phyloP scores from a whole-genome alignment of 306 rosid genomes.

The Vigna trinervia region DNA sequence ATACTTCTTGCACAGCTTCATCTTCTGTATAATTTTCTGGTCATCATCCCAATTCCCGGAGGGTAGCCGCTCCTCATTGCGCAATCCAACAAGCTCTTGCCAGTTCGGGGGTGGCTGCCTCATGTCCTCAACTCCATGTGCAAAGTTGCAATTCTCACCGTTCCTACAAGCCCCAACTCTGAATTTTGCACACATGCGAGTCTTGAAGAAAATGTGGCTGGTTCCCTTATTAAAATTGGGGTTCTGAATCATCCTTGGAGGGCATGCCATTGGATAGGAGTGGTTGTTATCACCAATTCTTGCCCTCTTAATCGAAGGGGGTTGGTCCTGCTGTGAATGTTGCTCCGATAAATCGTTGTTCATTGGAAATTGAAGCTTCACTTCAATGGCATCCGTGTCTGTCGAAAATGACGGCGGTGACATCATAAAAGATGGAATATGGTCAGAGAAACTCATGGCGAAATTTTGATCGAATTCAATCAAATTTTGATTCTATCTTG shows the following conservation, averaged over 20 bases:
- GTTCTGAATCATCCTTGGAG: conserved; percentile 44
- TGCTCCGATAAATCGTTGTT: conserved; percentile 50
- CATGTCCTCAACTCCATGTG: conserved; percentile 88
- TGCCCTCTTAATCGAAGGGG: conserved; percentile 64
- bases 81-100: conserved; percentile 77
- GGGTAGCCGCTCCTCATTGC: conserved; percentile 55
- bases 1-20: conserved; percentile 95
- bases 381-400: conserved; percentile 62
- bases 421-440: conserved; percentile 50
- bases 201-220: conserved; percentile 80
- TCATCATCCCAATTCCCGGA: conserved; percentile 82
- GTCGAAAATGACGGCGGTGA: conserved; percentile 51
- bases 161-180: conserved; percentile 75
- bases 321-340: conserved; percentile 49
- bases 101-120: conserved; percentile 96
- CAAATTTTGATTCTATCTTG: conserved; percentile 22
- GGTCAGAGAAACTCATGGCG: conserved; percentile 65
- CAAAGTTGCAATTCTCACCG: conserved; percentile 88
- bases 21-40: conserved; percentile 82
- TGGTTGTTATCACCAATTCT: conserved; percentile 57
- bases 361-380: conserved; percentile 64
- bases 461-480: conserved; percentile 27
- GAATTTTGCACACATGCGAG: conserved; percentile 84
- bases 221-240: conserved; percentile 62
- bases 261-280: conserved; percentile 26